phyloP scores from a whole-genome alignment of 140 eudicot species.

The Cichorium intybus region DNA sequence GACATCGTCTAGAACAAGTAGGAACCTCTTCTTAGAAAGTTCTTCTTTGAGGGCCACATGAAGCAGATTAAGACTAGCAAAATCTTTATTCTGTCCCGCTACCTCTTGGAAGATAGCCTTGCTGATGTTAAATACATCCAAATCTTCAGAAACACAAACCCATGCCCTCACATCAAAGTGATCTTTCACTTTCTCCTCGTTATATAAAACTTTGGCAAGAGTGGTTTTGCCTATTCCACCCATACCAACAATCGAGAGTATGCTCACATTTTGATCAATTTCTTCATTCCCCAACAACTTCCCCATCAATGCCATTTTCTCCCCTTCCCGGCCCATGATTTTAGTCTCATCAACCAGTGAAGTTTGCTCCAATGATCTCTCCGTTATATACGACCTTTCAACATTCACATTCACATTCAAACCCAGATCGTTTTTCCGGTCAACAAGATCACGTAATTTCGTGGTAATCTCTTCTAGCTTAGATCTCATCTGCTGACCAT shows the following conservation, averaged over 20 bases:
- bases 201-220: not conserved
- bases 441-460: too few relatives aligned
- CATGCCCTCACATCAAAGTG: not conserved
- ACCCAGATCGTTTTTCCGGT: not conserved
- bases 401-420: not conserved
- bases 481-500: too few relatives aligned
- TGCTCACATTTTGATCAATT: not conserved
- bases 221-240: not conserved
- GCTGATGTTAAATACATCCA: not conserved
- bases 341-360: not conserved
- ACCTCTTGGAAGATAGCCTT: not conserved
- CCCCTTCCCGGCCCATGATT: not conserved
- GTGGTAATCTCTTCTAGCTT: too few relatives aligned
- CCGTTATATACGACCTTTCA: not conserved
- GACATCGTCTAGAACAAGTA: not conserved
- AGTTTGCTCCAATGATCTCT: not conserved
- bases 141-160: not conserved
- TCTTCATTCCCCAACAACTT: not conserved
- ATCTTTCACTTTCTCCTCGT: not conserved
- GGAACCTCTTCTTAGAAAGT: not conserved
- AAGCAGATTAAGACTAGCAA: not conserved
- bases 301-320: not conserved
- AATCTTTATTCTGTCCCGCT: not conserved
- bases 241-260: not conserved
- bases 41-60: not conserved